Percentiles rank a stretch among this genome's conserved stretches.
Evolutionary conservation across 352 stramenopile genomes (phyloP).

Genomic region (Phytophthora pistaciae): DNA sequence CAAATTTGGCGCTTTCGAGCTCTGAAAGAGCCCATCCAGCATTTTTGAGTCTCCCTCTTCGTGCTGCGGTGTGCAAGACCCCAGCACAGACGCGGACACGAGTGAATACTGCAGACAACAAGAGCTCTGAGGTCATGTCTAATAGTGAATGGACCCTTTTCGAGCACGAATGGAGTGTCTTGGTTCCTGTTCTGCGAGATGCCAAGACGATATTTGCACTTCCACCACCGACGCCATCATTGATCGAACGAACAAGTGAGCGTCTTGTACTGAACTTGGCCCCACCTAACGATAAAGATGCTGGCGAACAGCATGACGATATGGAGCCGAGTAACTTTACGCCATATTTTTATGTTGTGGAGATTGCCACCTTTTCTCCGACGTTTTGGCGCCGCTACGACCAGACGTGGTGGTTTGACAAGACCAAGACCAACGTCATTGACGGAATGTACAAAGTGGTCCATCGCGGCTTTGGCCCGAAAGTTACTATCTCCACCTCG

Average conservation of each 20-base stretch:
- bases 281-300: neutral
- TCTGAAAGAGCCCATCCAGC: neutral
- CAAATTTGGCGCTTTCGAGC: neutral
- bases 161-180: slow-evolving; percentile 15
- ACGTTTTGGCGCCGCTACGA: slow-evolving; percentile 85
- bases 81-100: slow-evolving; percentile 32
- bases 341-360: slow-evolving; percentile 72
- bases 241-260: slow-evolving; percentile 25
- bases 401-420: slow-evolving; percentile 85
- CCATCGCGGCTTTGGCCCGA: slow-evolving; percentile 55
- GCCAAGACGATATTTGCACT: slow-evolving; percentile 1
- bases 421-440: slow-evolving; percentile 70
- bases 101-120: slow-evolving; percentile 24
- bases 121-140: neutral
- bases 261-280: slow-evolving; percentile 27
- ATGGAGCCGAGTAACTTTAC: slow-evolving; percentile 6
- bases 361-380: slow-evolving; percentile 68
- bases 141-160: slow-evolving; percentile 7
- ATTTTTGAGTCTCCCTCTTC: slow-evolving; percentile 16
- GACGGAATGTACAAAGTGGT: slow-evolving; percentile 71
- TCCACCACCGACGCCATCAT: slow-evolving; percentile 12
- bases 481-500: slow-evolving; percentile 47
- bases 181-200: slow-evolving; percentile 32
- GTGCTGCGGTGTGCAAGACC: slow-evolving; percentile 18
- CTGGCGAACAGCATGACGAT: neutral